phyloP scores from a whole-genome alignment of 202 grass and related monocot genomes.

The Saccharum hybrid region DNA sequence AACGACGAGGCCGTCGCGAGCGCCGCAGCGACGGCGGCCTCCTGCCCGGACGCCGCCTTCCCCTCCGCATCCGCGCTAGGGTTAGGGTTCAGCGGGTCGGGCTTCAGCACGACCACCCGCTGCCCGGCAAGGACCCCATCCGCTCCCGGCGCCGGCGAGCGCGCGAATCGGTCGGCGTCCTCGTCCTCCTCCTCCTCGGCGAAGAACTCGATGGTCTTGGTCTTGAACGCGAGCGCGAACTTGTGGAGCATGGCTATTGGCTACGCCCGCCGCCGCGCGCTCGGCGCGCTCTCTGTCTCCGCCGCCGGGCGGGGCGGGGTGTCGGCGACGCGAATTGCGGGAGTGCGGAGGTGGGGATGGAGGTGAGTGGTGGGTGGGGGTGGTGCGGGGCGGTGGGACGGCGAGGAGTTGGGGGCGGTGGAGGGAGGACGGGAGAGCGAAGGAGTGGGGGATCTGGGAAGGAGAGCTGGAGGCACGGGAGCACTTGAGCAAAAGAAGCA shows the following conservation, averaged over 20 bases:
- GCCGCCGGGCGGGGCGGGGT: slow-evolving; percentile 30
- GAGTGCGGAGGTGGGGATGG: neutral
- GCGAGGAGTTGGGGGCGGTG: neutral
- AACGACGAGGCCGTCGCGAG: slow-evolving; percentile 83
- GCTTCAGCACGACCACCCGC: slow-evolving; percentile 90
- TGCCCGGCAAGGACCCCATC: slow-evolving; percentile 79
- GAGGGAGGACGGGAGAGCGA: slow-evolving; percentile 24
- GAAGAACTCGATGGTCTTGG: slow-evolving; percentile 99
- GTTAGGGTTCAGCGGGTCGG: slow-evolving; percentile 67
- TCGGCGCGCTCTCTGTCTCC: neutral
- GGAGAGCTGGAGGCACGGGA: slow-evolving; percentile 37
- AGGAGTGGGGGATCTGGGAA: slow-evolving; percentile 26
- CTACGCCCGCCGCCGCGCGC: slow-evolving; percentile 22
- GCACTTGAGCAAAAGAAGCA: slow-evolving; percentile 42
- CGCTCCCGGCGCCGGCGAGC: neutral
- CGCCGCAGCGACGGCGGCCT: slow-evolving; percentile 58
- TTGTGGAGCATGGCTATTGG: slow-evolving; percentile 93
- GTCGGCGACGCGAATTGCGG: slow-evolving; percentile 46
- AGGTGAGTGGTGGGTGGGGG: neutral
- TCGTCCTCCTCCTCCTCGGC: slow-evolving; percentile 88
- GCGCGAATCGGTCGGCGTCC: slow-evolving; percentile 50
- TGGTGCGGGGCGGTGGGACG: neutral
- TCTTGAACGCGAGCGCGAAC: slow-evolving; percentile 92
- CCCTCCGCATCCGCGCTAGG: slow-evolving; percentile 24
- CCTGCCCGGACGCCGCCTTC: slow-evolving; percentile 23